These are phyloP conservation scores for Babesia microti DNA, from an alignment of 169 alveolate genomes.

Conservation along the genomic window DNA sequence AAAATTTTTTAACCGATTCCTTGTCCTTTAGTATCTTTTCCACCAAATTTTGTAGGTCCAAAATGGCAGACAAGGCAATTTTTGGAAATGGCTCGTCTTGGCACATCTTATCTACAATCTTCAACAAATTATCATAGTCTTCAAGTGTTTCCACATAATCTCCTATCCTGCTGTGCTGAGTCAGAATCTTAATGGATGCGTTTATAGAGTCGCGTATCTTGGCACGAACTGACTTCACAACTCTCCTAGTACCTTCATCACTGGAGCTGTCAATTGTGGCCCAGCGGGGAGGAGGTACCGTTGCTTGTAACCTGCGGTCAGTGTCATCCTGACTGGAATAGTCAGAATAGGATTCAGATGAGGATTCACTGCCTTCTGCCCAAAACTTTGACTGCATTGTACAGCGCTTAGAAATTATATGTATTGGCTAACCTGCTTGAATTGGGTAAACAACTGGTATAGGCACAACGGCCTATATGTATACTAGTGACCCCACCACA, in stretches of 20 bases:
- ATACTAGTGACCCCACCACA: no score
- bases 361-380: constrained; percentile 69
- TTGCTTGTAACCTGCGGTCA: constrained; percentile 48
- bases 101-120: constrained; percentile 58
- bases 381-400: constrained; percentile 73
- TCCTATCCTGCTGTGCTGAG: constrained; percentile 53
- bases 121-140: constrained; percentile 63
- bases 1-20: constrained; percentile 53
- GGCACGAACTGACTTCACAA: constrained; percentile 67
- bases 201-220: constrained; percentile 62
- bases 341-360: constrained; percentile 48
- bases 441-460: no score
- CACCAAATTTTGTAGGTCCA: constrained; percentile 54
- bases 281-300: constrained; percentile 49
- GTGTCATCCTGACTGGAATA: constrained; percentile 45
- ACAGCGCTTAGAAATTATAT: no score
- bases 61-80: constrained; percentile 48
- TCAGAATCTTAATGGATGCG: constrained; percentile 45
- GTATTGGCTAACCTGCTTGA: no score
- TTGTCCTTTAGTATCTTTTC: constrained; percentile 63
- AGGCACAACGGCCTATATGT: no score
- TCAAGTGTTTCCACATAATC: constrained; percentile 60
- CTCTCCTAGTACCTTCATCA: constrained; percentile 68
- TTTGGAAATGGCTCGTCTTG: constrained; percentile 45
- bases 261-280: constrained; percentile 61